Conservation (phyloP, 331 rosid genomes). For the Pyracantha coccinea region DNA sequence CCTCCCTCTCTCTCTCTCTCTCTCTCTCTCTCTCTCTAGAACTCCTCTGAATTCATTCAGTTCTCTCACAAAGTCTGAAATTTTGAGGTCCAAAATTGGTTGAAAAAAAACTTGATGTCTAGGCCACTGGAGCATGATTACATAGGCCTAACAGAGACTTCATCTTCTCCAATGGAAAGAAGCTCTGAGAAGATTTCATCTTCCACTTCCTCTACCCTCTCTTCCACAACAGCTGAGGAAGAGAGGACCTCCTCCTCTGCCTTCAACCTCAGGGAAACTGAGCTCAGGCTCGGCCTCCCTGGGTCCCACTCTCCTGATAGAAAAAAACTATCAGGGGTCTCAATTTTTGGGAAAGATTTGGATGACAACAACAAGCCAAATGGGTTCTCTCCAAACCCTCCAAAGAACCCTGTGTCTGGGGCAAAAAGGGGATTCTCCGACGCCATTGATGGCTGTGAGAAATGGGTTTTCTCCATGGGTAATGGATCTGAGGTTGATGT, state of each 20-base stretch:
- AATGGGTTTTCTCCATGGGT: constrained; percentile 42
- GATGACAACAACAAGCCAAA: constrained; percentile 41
- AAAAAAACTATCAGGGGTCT: constrained; percentile 31
- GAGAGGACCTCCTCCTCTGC: constrained; percentile 32
- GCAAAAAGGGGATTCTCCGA: constrained; percentile 82
- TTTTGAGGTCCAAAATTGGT: not conserved
- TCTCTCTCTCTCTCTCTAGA: not conserved
- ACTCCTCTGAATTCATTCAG: not conserved
- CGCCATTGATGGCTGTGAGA: constrained; percentile 54
- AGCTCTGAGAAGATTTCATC: constrained; percentile 47
- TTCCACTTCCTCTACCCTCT: constrained; percentile 31
- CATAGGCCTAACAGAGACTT: constrained; percentile 63
- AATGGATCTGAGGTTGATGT: constrained; percentile 55
- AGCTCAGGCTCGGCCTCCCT: constrained; percentile 88
- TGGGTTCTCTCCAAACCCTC: constrained; percentile 34
- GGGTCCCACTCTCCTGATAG: constrained; percentile 67
- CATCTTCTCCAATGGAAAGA: constrained; percentile 51
- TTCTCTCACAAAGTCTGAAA: not conserved
- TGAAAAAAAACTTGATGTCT: constrained; percentile 46
- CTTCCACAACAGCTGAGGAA: constrained; percentile 25
- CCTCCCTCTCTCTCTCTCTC: constrained; percentile 1
- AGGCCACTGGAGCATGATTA: constrained; percentile 63
- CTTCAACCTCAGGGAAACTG: constrained; percentile 76
- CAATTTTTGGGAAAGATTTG: constrained; percentile 58
- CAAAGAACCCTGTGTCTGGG: constrained; percentile 53